Conservation (phyloP, 1,139 yeast species). For the Nakaseomyces bracarensis region DNA sequence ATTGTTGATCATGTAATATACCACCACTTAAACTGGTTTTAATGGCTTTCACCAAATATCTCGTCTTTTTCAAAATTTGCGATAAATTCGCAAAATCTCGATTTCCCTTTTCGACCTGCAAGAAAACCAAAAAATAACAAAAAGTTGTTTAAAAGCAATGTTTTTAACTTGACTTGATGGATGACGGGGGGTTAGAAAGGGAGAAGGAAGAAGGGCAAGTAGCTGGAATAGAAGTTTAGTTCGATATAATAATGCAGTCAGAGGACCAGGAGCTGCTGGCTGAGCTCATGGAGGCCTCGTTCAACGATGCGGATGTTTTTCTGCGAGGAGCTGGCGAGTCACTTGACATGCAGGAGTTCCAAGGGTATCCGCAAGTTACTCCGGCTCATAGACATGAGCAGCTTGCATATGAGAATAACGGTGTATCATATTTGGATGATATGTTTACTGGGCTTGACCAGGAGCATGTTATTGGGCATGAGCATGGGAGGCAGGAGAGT, state of each 20-base stretch:
- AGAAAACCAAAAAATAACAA: too few species aligned
- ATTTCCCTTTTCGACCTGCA: too few species aligned
- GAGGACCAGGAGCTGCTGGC: slow-evolving; percentile 17
- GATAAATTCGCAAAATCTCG: too few species aligned
- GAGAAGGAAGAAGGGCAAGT: too few species aligned
- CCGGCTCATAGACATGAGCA: slow-evolving; percentile 27
- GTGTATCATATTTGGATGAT: slow-evolving; percentile 20
- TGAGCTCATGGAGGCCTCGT: slow-evolving; percentile 11
- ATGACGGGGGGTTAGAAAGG: too few species aligned
- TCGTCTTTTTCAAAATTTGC: too few species aligned
- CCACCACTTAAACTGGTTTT: too few species aligned
- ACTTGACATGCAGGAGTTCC: slow-evolving; percentile 1
- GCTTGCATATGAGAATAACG: slow-evolving; percentile 14
- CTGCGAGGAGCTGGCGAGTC: background rate
- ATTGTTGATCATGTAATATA: too few species aligned
- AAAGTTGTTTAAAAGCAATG: too few species aligned
- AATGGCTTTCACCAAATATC: too few species aligned
- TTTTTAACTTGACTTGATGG: too few species aligned
- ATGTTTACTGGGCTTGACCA: slow-evolving; percentile 13
- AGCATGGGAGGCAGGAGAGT: slow-evolving; percentile 3
- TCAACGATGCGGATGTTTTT: slow-evolving; percentile 4
- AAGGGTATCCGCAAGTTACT: slow-evolving; percentile 14
- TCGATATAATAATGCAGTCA: slow-evolving; percentile 1
- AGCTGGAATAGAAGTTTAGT: too few species aligned
- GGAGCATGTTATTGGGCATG: slow-evolving; percentile 4